Conservation (phyloP, 805 yeast species). For the Vanderwaltozyma verrucispora region DNA sequence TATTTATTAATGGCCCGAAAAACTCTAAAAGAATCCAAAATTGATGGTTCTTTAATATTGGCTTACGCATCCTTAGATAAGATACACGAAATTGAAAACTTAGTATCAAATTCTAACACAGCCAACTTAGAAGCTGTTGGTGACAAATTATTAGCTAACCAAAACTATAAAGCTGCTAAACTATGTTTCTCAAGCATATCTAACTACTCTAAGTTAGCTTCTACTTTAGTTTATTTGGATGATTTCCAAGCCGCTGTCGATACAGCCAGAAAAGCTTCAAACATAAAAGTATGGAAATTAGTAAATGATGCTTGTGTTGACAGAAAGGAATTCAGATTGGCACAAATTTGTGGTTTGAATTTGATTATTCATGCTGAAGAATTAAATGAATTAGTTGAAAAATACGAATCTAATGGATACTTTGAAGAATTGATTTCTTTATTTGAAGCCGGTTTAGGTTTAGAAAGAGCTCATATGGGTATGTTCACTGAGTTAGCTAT, state of each 20-base stretch:
- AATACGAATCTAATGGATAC: conserved; percentile 84
- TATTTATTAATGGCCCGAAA: conserved; percentile 88
- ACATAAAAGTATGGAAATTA: conserved; percentile 91
- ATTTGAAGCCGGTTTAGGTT: conserved; percentile 89
- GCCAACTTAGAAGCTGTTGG: conserved; percentile 91
- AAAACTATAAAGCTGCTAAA: conserved; percentile 89
- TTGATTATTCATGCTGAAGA: conserved; percentile 97
- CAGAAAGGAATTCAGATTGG: conserved; percentile 88
- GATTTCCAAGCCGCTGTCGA: conserved; percentile 97
- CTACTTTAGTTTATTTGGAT: conserved; percentile 84
- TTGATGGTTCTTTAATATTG: conserved; percentile 86
- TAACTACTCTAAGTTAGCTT: conserved; percentile 91
- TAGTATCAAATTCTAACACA: conserved; percentile 79
- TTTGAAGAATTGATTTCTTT: conserved; percentile 84
- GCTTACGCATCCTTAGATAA: conserved; percentile 74
- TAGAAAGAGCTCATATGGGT: conserved; percentile 99
- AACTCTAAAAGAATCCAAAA: conserved; percentile 77
- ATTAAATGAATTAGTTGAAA: conserved; percentile 74
- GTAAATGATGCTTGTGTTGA: conserved; percentile 95
- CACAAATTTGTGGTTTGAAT: conserved; percentile 97
- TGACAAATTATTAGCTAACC: conserved; percentile 72
- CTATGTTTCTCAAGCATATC: conserved; percentile 75
- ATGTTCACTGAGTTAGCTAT: conserved; percentile 96
- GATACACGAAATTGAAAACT: conserved; percentile 70
- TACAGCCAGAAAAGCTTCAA: conserved; percentile 96